Base-by-base conservation (phyloP, 2,329 filamentous ascomycete species). In the Pyrenophora seminiperda region DNA sequence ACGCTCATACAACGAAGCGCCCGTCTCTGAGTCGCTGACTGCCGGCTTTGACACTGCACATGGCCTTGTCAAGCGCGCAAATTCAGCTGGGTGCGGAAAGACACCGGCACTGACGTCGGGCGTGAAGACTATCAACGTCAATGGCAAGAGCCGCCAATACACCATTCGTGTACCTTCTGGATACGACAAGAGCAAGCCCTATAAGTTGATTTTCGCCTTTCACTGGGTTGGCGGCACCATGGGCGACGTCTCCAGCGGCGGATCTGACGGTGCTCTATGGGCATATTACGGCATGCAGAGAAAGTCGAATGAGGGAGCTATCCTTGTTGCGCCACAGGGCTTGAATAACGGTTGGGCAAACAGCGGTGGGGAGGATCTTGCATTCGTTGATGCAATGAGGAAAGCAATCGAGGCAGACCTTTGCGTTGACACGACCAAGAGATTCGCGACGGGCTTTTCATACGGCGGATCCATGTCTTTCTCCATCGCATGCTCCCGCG, bases 401-500 rank as follows among this genome's bases (percentile, higher is more conserved):
- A 62, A 67, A n/a, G 66, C 63, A 5, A 63, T 77, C 31, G 70
- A 76, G 55, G 51, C 56, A 5, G 66, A 72, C 30, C 71, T 78
- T 39, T 79, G 77, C 54, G 61, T 79, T 22, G 70, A 79, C 49
- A 63, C 72, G 42, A 62, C 61, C 41, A 68, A 72, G 47, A 66
- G 73, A 50, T 79, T 77, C 56, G 64, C 73, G 29, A 77, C 73
- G 1, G 76, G 75, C 9, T 78, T 75, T 63, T 75, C 72, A 52
- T 77, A 76, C 54, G 75, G 76, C 27, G 75, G 70, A 34, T 68
- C 71, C 22, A 77, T 79, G 73, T 71, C 67, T 1, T 75, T 68
- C 55, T 66, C 73, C 0, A 60, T 77, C 14, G 75, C 76, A 6
- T 79, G 76, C 53, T 68, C 75, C 1, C 70, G 73, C 9, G 67